A percentile compares a stretch with the other conserved stretches of the same genome.
Evolutionary conservation across 1,139 yeast genomes (phyloP).

Genomic region (Pneumocystis murina): DNA sequence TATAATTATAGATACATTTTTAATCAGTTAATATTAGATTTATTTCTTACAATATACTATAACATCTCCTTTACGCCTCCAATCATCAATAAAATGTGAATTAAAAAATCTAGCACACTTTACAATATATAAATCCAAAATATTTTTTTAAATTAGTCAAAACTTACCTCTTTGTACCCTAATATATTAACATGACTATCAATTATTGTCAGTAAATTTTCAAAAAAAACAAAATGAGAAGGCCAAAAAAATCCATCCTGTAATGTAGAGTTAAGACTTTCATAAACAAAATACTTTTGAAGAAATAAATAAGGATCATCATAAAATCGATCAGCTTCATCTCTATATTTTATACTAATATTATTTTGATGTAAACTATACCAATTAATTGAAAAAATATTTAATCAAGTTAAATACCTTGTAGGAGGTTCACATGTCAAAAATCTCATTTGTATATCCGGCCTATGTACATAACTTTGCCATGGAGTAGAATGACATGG

Average conservation of each 20-base stretch:
- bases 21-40: not conserved
- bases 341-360: conserved; percentile 40
- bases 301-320: conserved; percentile 47
- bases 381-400: conserved; percentile 20
- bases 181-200: conserved; percentile 14
- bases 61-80: conserved; percentile 63
- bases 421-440: conserved; percentile 89
- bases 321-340: conserved; percentile 76
- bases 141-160: not conserved
- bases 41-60: conserved; percentile 36
- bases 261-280: conserved; percentile 17
- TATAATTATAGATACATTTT: not conserved
- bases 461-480: conserved; percentile 66
- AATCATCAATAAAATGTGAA: conserved; percentile 75
- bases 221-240: conserved; percentile 54
- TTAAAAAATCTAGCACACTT: conserved; percentile 48
- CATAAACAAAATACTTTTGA: conserved; percentile 30
- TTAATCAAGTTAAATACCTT: not conserved
- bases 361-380: conserved; percentile 12
- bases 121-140: not conserved
- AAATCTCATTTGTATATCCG: conserved; percentile 47
- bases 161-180: conserved; percentile 2
- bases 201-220: conserved; percentile 37
- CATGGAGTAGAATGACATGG: conserved; percentile 98
- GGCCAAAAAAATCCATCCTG: conserved; percentile 48